Base-by-base conservation (phyloP, 352 stramenopile species). In the Phytophthora pseudosyringae region DNA sequence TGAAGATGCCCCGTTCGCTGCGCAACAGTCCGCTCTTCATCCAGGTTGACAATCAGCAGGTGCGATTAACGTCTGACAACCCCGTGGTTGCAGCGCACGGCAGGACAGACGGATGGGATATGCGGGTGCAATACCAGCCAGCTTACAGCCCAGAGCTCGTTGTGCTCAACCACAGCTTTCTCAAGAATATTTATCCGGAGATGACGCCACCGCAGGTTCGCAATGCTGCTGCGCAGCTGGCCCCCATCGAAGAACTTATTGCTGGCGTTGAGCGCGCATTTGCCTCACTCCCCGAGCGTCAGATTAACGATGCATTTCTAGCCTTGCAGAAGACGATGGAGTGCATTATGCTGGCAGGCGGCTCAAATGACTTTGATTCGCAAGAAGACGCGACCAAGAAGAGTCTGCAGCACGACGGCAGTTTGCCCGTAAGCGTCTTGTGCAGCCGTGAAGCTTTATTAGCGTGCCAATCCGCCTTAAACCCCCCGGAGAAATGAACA, bases 311-410 rank as follows among this genome's bases (percentile, higher is more conserved):
- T 40, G 57, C 50, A 0, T 80, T 67, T 36, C 33, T 80, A 18
- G 33, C 58, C 0, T 56, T 80, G 49, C 72, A 80, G 33, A 80
- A 80, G 53, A 75, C 66, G 7, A 80, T 80, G 72, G 72, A 80
- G 49, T 66, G 68, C 6, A 59, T 72, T 7, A 73, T 80, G 65
- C 45, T 73, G n/a, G 52, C 59, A 25, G 60, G 69, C 3, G 72
- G 72, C 0, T 75, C 69, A 3, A 80, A 80, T 67, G 50, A 69
- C 28, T 80, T 75, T 33, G 61, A 73, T 10, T 55, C 65, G 39
- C 52, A 71, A 39, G 60, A 56, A 46, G 46, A 63, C n/a, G 45
- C 50, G 16, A 75, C 53, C 40, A 78, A 80, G 43, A 67, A 53
- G 46, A 75, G 64, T 59, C 44, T 80, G 15, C 69, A 78, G 45